A percentile compares a stretch with the other conserved stretches of the same genome.
These are phyloP conservation scores for Glycine tomentella DNA, from an alignment of 306 rosid species.

Conservation along the genomic window DNA sequence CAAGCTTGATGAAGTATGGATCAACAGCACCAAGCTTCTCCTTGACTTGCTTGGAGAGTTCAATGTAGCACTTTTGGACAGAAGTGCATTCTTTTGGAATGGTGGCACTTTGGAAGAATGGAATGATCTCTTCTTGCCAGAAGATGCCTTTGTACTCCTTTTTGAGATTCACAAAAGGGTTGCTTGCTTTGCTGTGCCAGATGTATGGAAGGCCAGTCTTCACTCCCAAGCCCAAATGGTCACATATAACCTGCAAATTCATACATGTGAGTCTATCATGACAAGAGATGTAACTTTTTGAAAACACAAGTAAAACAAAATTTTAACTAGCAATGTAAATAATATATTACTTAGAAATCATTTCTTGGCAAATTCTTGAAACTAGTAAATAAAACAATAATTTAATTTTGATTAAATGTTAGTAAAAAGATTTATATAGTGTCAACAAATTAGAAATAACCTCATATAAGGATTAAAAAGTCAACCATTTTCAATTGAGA, in stretches of 20 bases:
- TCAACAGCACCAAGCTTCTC: slow-evolving; percentile 69
- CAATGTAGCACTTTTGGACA: slow-evolving; percentile 82
- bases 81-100: slow-evolving; percentile 75
- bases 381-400: no score
- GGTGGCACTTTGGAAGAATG: slow-evolving; percentile 74
- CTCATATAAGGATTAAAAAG: no score
- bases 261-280: background rate
- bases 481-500: no score
- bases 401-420: no score
- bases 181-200: slow-evolving; percentile 99
- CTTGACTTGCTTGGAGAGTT: slow-evolving; percentile 86
- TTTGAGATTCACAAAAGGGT: slow-evolving; percentile 86
- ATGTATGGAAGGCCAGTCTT: slow-evolving; percentile 94
- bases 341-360: background rate
- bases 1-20: slow-evolving; percentile 76
- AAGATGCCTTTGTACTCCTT: slow-evolving; percentile 91
- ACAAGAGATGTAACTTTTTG: background rate
- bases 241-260: slow-evolving; percentile 77
- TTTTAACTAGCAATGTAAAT: slow-evolving; percentile 3
- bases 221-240: slow-evolving; percentile 81
- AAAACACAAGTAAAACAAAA: background rate
- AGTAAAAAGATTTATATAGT: no score
- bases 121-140: slow-evolving; percentile 93
- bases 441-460: no score
- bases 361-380: background rate